Evolutionary conservation across 2,329 filamentous ascomycete species (phyloP).

Genomic region (Hymenoscyphus infarciens): DNA sequence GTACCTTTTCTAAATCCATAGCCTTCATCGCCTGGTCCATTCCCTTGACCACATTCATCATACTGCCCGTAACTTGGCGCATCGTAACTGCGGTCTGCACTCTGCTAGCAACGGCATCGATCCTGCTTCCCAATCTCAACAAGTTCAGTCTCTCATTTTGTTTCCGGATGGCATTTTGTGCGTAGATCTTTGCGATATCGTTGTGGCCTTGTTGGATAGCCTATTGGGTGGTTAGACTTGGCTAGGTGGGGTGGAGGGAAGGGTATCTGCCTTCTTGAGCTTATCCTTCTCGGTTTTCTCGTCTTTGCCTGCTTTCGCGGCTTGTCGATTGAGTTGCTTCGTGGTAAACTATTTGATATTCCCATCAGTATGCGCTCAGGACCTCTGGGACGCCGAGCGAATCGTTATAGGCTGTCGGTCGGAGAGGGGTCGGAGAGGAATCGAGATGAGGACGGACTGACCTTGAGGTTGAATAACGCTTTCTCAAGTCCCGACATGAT

Average conservation of each 20-base stretch:
- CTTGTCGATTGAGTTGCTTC: constrained; percentile 60
- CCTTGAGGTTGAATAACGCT: constrained; percentile 60
- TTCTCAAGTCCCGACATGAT: constrained; percentile 59
- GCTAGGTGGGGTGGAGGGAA: background rate
- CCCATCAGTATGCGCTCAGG: constrained; percentile 12
- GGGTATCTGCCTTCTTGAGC: constrained; percentile 50
- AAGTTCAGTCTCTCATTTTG: constrained; percentile 60
- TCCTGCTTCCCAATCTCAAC: constrained; percentile 51
- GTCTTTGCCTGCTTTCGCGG: constrained; percentile 58
- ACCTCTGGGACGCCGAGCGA: background rate
- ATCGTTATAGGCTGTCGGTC: background rate
- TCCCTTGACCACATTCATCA: constrained; percentile 43
- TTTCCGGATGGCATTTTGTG: constrained; percentile 60
- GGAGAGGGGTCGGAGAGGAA: background rate
- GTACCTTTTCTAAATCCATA: constrained; percentile 60
- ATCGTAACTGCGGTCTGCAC: constrained; percentile 64
- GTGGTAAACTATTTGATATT: constrained; percentile 50
- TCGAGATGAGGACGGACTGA: constrained; percentile 31
- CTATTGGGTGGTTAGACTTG: constrained; percentile 32
- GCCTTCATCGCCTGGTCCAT: constrained; percentile 61
- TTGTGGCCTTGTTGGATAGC: constrained; percentile 57
- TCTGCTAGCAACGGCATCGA: constrained; percentile 56
- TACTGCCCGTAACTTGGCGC: constrained; percentile 27
- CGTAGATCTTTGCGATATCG: constrained; percentile 61
- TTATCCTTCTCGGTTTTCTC: constrained; percentile 59